Evolutionary conservation across 2,329 filamentous ascomycete species (phyloP).

Genomic region (Aspergillus japonicus): DNA sequence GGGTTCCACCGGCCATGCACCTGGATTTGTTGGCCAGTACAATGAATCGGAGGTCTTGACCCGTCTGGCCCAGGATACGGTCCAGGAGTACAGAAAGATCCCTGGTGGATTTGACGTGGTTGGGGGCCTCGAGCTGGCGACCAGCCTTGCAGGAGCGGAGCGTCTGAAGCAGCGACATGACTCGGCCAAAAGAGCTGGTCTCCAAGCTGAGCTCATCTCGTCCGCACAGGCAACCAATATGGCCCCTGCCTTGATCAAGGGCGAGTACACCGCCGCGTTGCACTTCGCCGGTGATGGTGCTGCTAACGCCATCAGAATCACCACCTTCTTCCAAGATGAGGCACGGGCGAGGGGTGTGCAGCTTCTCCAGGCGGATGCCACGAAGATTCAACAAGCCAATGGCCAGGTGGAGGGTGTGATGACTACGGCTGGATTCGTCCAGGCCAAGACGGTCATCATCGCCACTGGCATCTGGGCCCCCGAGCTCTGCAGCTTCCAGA

Average conservation of each 20-base stretch:
- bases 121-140: conserved; percentile 28
- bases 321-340: conserved; percentile 24
- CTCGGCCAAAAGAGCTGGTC: conserved; percentile 21
- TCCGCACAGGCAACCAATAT: conserved; percentile 21
- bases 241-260: conserved; percentile 31
- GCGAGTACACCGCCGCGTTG: conserved; percentile 18
- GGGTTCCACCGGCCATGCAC: conserved; percentile 36
- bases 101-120: conserved; percentile 28
- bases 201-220: conserved; percentile 27
- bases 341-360: conserved; percentile 22
- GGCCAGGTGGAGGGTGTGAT: conserved; percentile 20
- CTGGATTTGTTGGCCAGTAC: conserved; percentile 37
- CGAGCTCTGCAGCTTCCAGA: conserved; percentile 18
- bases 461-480: conserved; percentile 35
- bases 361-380: conserved; percentile 24
- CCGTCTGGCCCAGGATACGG: conserved; percentile 31
- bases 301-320: conserved; percentile 26
- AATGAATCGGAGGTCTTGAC: conserved; percentile 34
- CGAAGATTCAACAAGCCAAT: conserved; percentile 15
- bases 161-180: conserved; percentile 18
- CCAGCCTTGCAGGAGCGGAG: conserved; percentile 21
- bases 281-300: conserved; percentile 30
- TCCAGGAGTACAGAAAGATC: conserved; percentile 29
- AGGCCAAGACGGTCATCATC: conserved; percentile 22
- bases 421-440: conserved; percentile 17